Base-by-base conservation (phyloP, 75 land plant genomes). In the Pinus albicaulis region DNA sequence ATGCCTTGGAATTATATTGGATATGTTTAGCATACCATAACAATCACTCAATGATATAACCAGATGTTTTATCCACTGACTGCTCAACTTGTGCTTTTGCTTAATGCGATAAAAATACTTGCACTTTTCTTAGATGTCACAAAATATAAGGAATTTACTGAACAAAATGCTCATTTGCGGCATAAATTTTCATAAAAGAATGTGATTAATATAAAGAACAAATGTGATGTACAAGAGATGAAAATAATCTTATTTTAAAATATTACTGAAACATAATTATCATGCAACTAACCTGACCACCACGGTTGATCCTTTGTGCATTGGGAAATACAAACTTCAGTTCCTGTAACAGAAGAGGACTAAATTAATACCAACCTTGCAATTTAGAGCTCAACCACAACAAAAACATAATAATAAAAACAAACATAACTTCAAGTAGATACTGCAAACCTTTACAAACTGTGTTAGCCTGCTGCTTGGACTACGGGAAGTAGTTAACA, bases 391-490 rank as follows among this genome's bases (percentile, higher is more conserved):
- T 22, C 55, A 24, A 24, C 31, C 44, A 76, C 28, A 8, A 57
- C 22, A 6, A 31, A 31, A 31, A 31, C 12, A 17, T 5, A 28
- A 38, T 73, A 72, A 3, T 34, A 68, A 16, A 70, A 25, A 57
- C 69, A 20, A 24, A 34, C 19, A 56, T 23, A 65, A 19, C 14
- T 70, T 17, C 38, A 53, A 57, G 71, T 73, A 44, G 19, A 19
- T 55, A 15, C 57, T 59, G 17, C 56, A 60, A 76, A 92, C 99
- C 95, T 97, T 95, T 5, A 88, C 95, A 84, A 97, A 97, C 72
- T 97, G 99, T 20, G 87, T 83, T 28, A 97, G 92, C 19, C 93
- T 93, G 34, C 90, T 87, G 80, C 99, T 97, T 19, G 99, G 99
- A 79, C 95, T 74, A 2, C 99, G 82, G 52, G 99, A 97, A 52